Conservation (phyloP, 352 stramenopile genomes). For the Phytophthora megakarya region DNA sequence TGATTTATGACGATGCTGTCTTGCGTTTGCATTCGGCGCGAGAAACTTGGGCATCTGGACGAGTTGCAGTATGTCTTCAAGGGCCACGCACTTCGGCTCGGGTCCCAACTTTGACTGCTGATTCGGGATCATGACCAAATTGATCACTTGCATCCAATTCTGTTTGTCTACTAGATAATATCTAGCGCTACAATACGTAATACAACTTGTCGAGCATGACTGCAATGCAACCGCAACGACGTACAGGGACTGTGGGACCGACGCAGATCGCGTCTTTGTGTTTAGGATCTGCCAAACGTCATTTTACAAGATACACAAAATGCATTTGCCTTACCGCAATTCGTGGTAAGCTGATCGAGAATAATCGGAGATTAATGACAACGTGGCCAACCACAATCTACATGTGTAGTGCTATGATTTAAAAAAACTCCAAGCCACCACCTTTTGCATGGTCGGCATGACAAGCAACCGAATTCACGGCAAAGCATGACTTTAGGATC, state of each 20-base stretch:
- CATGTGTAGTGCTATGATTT: too few relatives aligned
- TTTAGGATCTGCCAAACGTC: background rate
- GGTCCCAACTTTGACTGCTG: background rate
- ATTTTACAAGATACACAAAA: background rate
- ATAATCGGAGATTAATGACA: background rate
- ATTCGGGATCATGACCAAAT: background rate
- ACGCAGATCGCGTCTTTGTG: background rate
- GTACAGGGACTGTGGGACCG: background rate
- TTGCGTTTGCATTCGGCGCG: background rate
- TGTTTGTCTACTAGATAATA: too few relatives aligned
- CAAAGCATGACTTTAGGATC: background rate
- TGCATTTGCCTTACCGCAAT: too few relatives aligned
- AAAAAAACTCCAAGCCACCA: background rate
- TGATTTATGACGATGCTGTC: slow-evolving; percentile 11
- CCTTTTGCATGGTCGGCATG: background rate
- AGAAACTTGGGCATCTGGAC: slow-evolving; percentile 1
- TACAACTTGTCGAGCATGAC: too few relatives aligned
- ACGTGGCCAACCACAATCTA: too few relatives aligned
- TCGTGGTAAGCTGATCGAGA: background rate
- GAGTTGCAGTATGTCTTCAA: slow-evolving; percentile 22
- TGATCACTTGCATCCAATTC: background rate
- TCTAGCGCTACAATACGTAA: too few relatives aligned
- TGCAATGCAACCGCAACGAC: background rate
- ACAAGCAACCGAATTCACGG: background rate
- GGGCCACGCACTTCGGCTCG: slow-evolving; percentile 6